Conservation (phyloP, 164 flowering plant species). For the Paratinospora sagittata region DNA sequence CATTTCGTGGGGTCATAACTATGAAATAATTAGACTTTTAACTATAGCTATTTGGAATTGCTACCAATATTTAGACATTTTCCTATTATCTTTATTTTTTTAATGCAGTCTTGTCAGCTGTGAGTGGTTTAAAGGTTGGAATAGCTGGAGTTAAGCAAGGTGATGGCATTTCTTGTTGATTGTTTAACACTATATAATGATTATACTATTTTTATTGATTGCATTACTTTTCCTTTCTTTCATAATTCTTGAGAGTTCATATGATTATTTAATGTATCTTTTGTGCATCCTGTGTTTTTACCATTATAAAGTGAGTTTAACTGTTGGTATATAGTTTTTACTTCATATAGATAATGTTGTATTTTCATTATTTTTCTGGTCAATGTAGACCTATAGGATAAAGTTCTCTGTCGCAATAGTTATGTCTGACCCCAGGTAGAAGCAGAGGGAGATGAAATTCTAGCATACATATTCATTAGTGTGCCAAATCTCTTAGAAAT, state of each 20-base stretch:
- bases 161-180: constrained; percentile 18
- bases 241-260: background rate
- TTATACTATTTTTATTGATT: constrained; percentile 2
- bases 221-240: constrained; percentile 3
- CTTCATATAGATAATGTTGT: too few relatives aligned
- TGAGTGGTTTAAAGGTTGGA: constrained; percentile 85
- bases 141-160: constrained; percentile 67
- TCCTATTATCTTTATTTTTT: constrained; percentile 6
- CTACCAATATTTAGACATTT: background rate
- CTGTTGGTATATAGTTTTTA: too few relatives aligned
- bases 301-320: too few relatives aligned
- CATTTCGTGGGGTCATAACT: background rate
- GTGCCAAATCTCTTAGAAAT: too few relatives aligned
- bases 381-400: too few relatives aligned
- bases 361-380: too few relatives aligned
- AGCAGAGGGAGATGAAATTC: too few relatives aligned
- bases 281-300: background rate
- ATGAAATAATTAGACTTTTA: background rate
- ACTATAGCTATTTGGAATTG: background rate
- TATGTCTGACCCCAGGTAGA: too few relatives aligned
- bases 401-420: too few relatives aligned
- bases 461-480: too few relatives aligned
- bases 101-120: constrained; percentile 88
- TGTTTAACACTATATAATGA: background rate
- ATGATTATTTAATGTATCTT: background rate